These are phyloP conservation scores for Aspergillus sclerotialis DNA, from an alignment of 2,329 filamentous ascomycete species.

Conservation along the genomic window DNA sequence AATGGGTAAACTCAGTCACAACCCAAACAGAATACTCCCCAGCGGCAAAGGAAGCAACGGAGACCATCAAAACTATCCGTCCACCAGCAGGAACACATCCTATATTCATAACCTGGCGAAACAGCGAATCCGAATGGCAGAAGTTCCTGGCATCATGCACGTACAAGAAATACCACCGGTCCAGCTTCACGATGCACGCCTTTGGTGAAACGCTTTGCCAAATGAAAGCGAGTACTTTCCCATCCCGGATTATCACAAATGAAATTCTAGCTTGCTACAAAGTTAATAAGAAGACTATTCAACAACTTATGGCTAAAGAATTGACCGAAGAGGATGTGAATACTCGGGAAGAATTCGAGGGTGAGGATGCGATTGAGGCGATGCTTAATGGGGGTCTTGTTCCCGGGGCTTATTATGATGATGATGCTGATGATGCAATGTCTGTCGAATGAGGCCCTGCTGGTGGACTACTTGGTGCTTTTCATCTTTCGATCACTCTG, in stretches of 20 bases:
- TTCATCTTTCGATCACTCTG: no score
- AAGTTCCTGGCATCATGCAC: slow-evolving; percentile 33
- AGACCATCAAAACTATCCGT: slow-evolving; percentile 21
- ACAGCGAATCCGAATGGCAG: slow-evolving; percentile 24
- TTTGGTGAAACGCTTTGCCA: slow-evolving; percentile 28
- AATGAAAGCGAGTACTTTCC: slow-evolving; percentile 20
- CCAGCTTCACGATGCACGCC: slow-evolving; percentile 22
- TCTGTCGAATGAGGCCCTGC: slow-evolving; percentile 17
- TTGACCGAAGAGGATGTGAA: slow-evolving; percentile 8
- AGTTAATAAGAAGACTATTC: slow-evolving; percentile 24
- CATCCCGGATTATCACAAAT: slow-evolving; percentile 20
- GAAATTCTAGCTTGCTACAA: slow-evolving; percentile 23
- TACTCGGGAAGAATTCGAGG: slow-evolving; percentile 20
- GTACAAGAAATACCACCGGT: slow-evolving; percentile 18
- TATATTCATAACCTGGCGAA: slow-evolving; percentile 28
- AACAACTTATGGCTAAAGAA: slow-evolving; percentile 18
- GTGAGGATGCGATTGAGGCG: slow-evolving; percentile 22
- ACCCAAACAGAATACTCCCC: no score
- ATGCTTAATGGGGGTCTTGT: slow-evolving; percentile 13
- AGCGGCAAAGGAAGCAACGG: no score
- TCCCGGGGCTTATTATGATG: slow-evolving; percentile 12
- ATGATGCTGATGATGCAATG: slow-evolving; percentile 15
- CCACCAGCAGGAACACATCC: slow-evolving; percentile 27
- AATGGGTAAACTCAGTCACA: no score
- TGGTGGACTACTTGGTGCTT: neutral